These are phyloP conservation scores for Camellia granthamiana DNA, from an alignment of 148 eudicot species.

Conservation along the genomic window DNA sequence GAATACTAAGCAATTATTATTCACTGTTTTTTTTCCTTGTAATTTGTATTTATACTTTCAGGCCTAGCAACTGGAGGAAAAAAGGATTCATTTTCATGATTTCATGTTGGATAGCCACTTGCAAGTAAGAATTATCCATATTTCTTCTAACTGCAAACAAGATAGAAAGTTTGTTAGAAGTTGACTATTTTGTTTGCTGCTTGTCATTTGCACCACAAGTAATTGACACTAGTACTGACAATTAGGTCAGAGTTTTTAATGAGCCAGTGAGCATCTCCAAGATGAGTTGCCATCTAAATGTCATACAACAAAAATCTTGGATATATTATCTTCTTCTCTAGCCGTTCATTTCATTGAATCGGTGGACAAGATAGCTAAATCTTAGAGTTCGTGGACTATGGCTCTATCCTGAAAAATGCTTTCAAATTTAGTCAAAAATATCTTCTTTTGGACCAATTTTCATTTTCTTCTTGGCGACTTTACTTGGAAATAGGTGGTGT, in stretches of 20 bases:
- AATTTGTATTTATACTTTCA: constrained; percentile 19
- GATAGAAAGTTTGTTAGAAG: too few species aligned
- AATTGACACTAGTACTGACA: not conserved
- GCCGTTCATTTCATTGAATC: not conserved
- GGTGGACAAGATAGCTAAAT: not conserved
- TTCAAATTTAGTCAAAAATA: not conserved
- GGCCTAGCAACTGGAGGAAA: constrained; percentile 88
- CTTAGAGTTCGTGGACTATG: not conserved
- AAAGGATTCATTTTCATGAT: constrained; percentile 95
- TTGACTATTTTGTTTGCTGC: not conserved
- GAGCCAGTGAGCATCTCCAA: too few species aligned
- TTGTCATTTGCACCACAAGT: not conserved
- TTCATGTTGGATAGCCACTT: constrained; percentile 87
- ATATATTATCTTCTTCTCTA: not conserved
- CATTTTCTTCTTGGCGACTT: not conserved
- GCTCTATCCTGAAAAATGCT: too few species aligned
- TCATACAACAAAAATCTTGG: not conserved
- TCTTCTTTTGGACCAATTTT: not conserved
- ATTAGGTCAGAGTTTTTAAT: not conserved
- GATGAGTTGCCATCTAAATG: too few species aligned
- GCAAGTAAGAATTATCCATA: constrained; percentile 45
- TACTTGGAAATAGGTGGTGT: not conserved
- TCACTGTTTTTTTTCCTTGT: not conserved
- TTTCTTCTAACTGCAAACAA: constrained; percentile 11
- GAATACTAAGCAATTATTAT: not conserved